A percentile compares a stretch with the other conserved stretches of the same genome.
Conservation (phyloP, 2,329 filamentous ascomycete species). For the Arthroderma uncinatum region DNA sequence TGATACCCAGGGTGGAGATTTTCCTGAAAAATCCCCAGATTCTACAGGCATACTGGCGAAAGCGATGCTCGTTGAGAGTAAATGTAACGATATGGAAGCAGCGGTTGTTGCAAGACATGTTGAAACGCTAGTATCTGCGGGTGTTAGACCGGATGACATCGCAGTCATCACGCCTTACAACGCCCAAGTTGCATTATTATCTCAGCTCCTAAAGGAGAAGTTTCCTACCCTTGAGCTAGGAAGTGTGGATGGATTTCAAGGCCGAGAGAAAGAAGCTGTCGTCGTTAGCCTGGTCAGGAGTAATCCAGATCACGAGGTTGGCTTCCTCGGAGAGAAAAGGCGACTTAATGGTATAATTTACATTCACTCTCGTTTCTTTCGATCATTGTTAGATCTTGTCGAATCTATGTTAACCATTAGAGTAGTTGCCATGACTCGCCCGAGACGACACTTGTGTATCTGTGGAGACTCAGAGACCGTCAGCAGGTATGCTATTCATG, state of each 20-base stretch:
- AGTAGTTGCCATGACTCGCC: slow-evolving; percentile 88
- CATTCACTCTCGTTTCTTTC: background rate
- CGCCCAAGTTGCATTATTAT: slow-evolving; percentile 73
- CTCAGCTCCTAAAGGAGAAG: slow-evolving; percentile 62
- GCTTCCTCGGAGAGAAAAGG: slow-evolving; percentile 84
- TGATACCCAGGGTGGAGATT: slow-evolving; percentile 91
- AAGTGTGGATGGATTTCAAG: slow-evolving; percentile 94
- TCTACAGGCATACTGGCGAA: slow-evolving; percentile 45
- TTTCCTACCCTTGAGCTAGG: slow-evolving; percentile 87
- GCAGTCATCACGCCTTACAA: slow-evolving; percentile 95
- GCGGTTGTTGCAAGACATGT: slow-evolving; percentile 70
- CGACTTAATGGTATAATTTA: slow-evolving; percentile 76
- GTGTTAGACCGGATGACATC: slow-evolving; percentile 71
- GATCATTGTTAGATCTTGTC: background rate
- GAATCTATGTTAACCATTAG: slow-evolving; percentile 10
- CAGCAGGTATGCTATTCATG: slow-evolving; percentile 53
- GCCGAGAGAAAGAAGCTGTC: slow-evolving; percentile 90
- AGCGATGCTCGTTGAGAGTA: slow-evolving; percentile 57
- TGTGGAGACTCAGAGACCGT: slow-evolving; percentile 93
- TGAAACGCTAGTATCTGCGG: slow-evolving; percentile 60
- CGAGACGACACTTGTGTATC: slow-evolving; percentile 78
- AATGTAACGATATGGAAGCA: slow-evolving; percentile 87
- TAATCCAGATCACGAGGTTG: slow-evolving; percentile 76
- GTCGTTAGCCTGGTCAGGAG: slow-evolving; percentile 89
- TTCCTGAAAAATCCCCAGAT: slow-evolving; percentile 70